Evolutionary conservation across 2,329 filamentous ascomycete genomes (phyloP), one percentile per base, ranked within the genome.

Genomic region (Trichoderma arundinaceum): DNA sequence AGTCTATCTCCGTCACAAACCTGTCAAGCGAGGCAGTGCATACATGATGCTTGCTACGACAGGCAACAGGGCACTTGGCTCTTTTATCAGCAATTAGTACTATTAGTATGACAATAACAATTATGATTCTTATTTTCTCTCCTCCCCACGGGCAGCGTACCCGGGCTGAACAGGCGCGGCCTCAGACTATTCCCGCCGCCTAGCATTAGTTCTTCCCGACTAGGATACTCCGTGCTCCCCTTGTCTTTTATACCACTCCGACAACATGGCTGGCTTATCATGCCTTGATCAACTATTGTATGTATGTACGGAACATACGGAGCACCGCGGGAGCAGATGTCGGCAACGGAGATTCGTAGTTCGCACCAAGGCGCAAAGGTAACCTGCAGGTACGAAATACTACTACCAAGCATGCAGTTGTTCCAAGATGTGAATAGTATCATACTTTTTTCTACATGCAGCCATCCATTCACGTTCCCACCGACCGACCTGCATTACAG

Each of bases 1-100:
- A 62, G 49, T 54, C 49, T 54, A 53, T 54, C 59, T 62, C 32
- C 39, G 59, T 53, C 39, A 62, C 59, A 54, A 53, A 62, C 48
- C 49, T 54, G 59, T 38, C 49, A 62, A 52, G 38, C 38, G 59
- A 62, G 59, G 49, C 58, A 28, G n/a, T 52, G 48, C 39, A 19
- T 54, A 38, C 12, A 49, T 49, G 17, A 19, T 33, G 1, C 22
- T 28, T 33, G 1, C 22, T 28, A 28, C 22, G 22, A 28, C 22
- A 28, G 22, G 22, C 22, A 28, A 28, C 22, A 28, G 22, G 22
- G 22, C 22, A 28, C 4, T 28, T 28, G 22, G 22, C 22, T 28
- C 22, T 28, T 28, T 28, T 28, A 28, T 28, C 22, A 28, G 22
- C 22, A 28, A 28, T 28, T 28, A 28, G 22, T 28, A 28, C 22